phyloP scores from a whole-genome alignment of 208 protist genomes.

The Eutreptiella sp. region DNA sequence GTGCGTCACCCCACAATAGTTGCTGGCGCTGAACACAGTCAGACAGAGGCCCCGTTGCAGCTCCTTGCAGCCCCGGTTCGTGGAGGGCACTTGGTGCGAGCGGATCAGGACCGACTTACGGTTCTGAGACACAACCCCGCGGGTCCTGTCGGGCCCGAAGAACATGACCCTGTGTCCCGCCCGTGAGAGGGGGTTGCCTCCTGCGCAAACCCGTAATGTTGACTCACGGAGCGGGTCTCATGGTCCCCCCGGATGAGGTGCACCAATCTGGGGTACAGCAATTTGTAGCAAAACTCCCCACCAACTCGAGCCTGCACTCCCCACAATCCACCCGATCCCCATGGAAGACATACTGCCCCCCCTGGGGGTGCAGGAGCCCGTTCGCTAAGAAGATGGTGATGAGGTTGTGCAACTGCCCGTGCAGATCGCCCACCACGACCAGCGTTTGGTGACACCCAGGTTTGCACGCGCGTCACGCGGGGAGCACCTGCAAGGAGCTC shows the following conservation, averaged over 20 bases:
- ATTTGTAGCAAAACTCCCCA: constrained; percentile 46
- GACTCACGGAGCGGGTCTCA: constrained; percentile 49
- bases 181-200: constrained; percentile 70
- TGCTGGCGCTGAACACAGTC: constrained; percentile 95
- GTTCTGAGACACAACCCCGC: constrained; percentile 83
- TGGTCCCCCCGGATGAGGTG: constrained; percentile 33
- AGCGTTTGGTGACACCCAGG: no score
- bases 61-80: constrained; percentile 87
- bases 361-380: background rate
- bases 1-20: constrained; percentile 88
- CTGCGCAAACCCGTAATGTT: constrained; percentile 68
- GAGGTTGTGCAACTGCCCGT: constrained; percentile 2
- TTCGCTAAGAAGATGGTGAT: background rate
- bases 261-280: constrained; percentile 25
- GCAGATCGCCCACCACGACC: constrained; percentile 18
- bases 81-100: constrained; percentile 87
- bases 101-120: constrained; percentile 82
- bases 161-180: constrained; percentile 86
- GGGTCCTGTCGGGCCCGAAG: constrained; percentile 88
- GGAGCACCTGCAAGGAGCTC: no score
- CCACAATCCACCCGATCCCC: constrained; percentile 67
- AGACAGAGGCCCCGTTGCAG: constrained; percentile 80
- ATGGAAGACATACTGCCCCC: constrained; percentile 20
- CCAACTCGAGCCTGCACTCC: constrained; percentile 48
- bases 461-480: no score